Conservation (phyloP, 257 asterid species). For the Penstemon newberryi region DNA sequence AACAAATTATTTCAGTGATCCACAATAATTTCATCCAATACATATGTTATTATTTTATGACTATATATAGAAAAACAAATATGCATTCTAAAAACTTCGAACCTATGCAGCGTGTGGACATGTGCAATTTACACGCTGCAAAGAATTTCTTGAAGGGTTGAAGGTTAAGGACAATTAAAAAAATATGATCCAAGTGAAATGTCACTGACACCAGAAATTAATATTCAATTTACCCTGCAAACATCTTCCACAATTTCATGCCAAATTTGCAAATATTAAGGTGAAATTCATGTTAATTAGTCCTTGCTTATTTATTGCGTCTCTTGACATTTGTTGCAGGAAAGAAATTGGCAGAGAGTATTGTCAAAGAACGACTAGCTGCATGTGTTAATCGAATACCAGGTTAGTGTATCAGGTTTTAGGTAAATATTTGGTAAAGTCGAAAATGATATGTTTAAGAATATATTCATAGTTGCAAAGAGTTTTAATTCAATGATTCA, state of each 20-base stretch:
- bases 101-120: too few relatives aligned
- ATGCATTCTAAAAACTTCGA: too few relatives aligned
- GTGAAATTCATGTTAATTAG: not conserved
- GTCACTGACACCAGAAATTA: not conserved
- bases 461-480: constrained; percentile 3
- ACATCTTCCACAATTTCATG: not conserved
- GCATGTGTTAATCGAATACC: constrained; percentile 94
- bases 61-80: too few relatives aligned
- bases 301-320: constrained; percentile 4
- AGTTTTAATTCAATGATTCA: not conserved
- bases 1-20: too few relatives aligned
- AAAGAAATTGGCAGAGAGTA: constrained; percentile 84
- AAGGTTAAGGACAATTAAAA: too few relatives aligned
- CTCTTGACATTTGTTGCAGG: constrained; percentile 50
- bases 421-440: not conserved
- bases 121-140: too few relatives aligned
- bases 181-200: not conserved
- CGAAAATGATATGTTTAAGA: constrained; percentile 6
- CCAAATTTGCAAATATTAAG: constrained; percentile 1
- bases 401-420: constrained; percentile 46
- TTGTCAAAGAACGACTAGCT: constrained; percentile 86
- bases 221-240: not conserved
- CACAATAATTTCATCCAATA: too few relatives aligned
- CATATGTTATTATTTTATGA: too few relatives aligned
- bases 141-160: too few relatives aligned